phyloP scores from a whole-genome alignment of 176 grass and related monocot genomes.

The Lolium perenne region DNA sequence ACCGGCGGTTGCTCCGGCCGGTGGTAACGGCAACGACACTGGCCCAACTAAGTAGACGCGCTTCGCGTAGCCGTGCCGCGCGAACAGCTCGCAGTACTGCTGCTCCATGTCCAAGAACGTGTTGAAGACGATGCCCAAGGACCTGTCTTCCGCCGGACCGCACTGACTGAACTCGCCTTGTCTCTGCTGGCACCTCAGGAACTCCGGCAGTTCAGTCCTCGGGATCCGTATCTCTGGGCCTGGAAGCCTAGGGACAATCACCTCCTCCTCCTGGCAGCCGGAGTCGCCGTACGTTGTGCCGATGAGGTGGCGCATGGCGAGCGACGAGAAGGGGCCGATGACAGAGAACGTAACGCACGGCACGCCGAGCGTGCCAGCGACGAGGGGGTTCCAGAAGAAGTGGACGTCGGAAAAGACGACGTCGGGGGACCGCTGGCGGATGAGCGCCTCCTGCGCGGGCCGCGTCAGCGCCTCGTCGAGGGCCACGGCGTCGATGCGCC shows the following conservation, averaged over 20 bases:
- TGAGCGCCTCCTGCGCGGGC: constrained; percentile 31
- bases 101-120: constrained; percentile 42
- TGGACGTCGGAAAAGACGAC: constrained; percentile 40
- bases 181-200: background rate
- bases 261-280: background rate
- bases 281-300: background rate
- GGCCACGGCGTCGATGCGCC: constrained; percentile 20
- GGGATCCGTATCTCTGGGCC: constrained; percentile 38
- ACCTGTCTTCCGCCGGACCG: background rate
- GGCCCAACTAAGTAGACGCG: constrained; percentile 44
- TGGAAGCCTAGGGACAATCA: background rate
- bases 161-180: too few relatives aligned
- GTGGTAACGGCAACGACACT: background rate
- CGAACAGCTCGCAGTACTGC: too few relatives aligned
- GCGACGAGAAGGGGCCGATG: constrained; percentile 21
- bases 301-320: constrained; percentile 19
- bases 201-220: constrained; percentile 30
- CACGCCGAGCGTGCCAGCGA: constrained; percentile 27
- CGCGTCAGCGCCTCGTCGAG: background rate
- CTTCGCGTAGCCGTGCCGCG: background rate
- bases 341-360: constrained; percentile 16
- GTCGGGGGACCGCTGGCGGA: constrained; percentile 30
- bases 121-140: constrained; percentile 15
- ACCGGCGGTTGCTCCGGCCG: background rate
- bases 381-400: constrained; percentile 27